Evolutionary conservation across 768 basidiomycete species (phyloP), one percentile per base, ranked within the genome.

Genomic region (Xanthoconium stramineum): DNA sequence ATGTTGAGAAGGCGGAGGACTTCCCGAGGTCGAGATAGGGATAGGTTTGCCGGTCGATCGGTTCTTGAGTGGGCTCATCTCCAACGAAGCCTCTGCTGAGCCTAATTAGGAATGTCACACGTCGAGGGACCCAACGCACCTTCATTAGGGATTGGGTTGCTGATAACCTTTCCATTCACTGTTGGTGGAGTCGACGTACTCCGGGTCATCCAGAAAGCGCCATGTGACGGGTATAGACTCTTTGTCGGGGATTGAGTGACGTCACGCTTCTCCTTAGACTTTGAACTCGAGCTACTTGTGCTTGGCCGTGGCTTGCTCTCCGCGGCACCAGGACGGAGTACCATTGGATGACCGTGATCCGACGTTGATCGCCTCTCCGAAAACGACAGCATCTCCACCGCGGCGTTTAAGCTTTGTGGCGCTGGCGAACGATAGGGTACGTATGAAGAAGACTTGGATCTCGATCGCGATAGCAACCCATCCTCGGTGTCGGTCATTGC

Each of bases 61-160:
- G 63, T 84, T 80, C 73, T 86, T 86, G 24, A 91, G 81, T 36
- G 91, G 90, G 61, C 83, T 88, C 82, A 93, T 82, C 54, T 85
- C 78, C 63, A 83, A 65, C 1, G 86, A 88, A 15, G 88, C 88
- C 67, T 83, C 91, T 74, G 55, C 37, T 24, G 19, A 50, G 53
- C 49, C 37, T 36, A 52, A 36, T 60, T 40, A 60, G 37, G 35
- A 20, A 40, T 35, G 24, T 17, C 11, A 35, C 17, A 47, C n/a
- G 32, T 46, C 48, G 32, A 50, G 9, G 40, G 54, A 49, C 37
- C 20, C 20, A 46, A 49, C 80, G 55, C 57, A 89, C 90, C 83
- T 67, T 82, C 80, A 65, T 93, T 88, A 20, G 83, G 76, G 20
- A 89, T 81, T 8, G 89, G 89, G 17, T 64, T 75, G 61, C 89